phyloP scores from a whole-genome alignment of 2,329 filamentous ascomycete genomes.

The Karstenula rhodostoma region DNA sequence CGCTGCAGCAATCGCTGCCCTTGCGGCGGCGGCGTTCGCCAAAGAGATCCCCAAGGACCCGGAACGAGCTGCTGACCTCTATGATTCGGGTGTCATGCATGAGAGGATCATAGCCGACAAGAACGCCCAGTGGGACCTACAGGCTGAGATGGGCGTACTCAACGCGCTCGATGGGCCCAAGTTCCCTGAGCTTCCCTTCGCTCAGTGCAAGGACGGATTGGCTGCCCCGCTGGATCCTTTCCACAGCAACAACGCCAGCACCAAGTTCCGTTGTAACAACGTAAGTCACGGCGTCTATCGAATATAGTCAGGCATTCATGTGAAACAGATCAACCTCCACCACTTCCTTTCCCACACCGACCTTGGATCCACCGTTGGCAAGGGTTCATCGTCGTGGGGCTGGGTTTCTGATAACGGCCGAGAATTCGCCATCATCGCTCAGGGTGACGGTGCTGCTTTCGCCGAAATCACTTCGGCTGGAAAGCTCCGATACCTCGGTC shows the following conservation, averaged over 20 bases:
- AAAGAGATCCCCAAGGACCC: slow-evolving; percentile 32
- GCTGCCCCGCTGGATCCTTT: slow-evolving; percentile 41
- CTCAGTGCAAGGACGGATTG: slow-evolving; percentile 36
- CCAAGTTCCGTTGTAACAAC: slow-evolving; percentile 34
- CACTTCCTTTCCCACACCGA: slow-evolving; percentile 64
- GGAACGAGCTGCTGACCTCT: slow-evolving; percentile 32
- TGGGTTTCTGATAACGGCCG: slow-evolving; percentile 61
- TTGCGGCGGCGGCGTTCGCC: slow-evolving; percentile 23
- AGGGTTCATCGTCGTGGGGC: slow-evolving; percentile 59
- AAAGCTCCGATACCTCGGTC: slow-evolving; percentile 61
- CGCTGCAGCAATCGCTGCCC: slow-evolving; percentile 22
- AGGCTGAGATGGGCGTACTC: slow-evolving; percentile 23
- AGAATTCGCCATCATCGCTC: slow-evolving; percentile 63
- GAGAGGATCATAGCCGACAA: slow-evolving; percentile 41
- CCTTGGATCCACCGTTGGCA: slow-evolving; percentile 56
- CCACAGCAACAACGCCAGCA: slow-evolving; percentile 39
- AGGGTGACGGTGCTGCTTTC: slow-evolving; percentile 63
- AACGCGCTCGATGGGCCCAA: slow-evolving; percentile 22
- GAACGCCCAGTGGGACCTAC: slow-evolving; percentile 23
- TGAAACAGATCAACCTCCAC: slow-evolving; percentile 60
- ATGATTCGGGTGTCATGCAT: slow-evolving; percentile 41
- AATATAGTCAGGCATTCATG: slow-evolving; percentile 10
- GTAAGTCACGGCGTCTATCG: not conserved
- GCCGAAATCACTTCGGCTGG: slow-evolving; percentile 59
- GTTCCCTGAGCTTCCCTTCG: slow-evolving; percentile 33